phyloP scores from a whole-genome alignment of 495 filamentous ascomycete genomes.

The Aspergillus incahuasiensis region DNA sequence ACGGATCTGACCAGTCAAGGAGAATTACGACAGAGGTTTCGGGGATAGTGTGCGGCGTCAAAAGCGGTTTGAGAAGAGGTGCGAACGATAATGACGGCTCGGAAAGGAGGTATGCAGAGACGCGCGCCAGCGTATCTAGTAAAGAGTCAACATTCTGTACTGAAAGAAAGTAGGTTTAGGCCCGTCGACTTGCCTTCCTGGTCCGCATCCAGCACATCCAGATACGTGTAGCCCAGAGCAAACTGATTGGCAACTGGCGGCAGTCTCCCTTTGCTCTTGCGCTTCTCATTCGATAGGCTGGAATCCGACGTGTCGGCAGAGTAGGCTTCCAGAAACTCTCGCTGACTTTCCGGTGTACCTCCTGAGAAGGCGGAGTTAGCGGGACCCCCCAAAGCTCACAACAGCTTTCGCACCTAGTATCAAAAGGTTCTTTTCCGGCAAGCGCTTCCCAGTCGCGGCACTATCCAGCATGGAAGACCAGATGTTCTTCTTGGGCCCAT shows the following conservation, averaged over 20 bases:
- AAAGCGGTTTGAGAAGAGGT: slow-evolving; percentile 75
- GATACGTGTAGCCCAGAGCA: slow-evolving; percentile 91
- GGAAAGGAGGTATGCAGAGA: slow-evolving; percentile 84
- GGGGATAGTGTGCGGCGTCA: slow-evolving; percentile 80
- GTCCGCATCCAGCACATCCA: slow-evolving; percentile 90
- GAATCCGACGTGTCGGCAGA: slow-evolving; percentile 55
- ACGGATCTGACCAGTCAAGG: slow-evolving; percentile 88
- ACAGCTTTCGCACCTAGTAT: slow-evolving; percentile 62
- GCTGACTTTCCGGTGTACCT: slow-evolving; percentile 82
- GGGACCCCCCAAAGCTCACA: slow-evolving; percentile 1
- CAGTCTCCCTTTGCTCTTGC: slow-evolving; percentile 56
- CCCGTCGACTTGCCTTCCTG: slow-evolving; percentile 64
- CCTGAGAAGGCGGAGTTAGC: slow-evolving; percentile 46
- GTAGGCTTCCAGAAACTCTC: slow-evolving; percentile 82
- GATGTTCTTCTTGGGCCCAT: slow-evolving; percentile 79
- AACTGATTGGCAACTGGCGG: slow-evolving; percentile 90
- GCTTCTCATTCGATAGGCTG: slow-evolving; percentile 51
- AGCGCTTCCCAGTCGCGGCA: slow-evolving; percentile 81
- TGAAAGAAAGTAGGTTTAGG: background rate
- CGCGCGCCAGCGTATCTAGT: slow-evolving; percentile 81
- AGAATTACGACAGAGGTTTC: slow-evolving; percentile 85
- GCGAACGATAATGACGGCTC: slow-evolving; percentile 78
- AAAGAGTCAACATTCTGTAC: background rate
- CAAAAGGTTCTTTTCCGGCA: slow-evolving; percentile 89
- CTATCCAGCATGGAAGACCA: slow-evolving; percentile 92